Evolutionary conservation across 1,139 yeast species (phyloP).

Genomic region (Zygosaccharomyces sapae): DNA sequence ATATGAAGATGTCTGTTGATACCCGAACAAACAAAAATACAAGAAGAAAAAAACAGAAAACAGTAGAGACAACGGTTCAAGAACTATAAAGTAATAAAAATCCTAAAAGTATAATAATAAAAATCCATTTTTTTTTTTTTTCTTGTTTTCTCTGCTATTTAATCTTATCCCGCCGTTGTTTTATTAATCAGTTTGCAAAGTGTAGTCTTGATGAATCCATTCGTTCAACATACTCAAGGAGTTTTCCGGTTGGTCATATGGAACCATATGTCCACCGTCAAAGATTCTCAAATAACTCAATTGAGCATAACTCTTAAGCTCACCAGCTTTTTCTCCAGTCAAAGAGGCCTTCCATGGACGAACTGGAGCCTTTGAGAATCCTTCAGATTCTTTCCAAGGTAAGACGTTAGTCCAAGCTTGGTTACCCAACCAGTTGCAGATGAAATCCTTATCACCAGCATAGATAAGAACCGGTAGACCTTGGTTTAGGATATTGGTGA

Average conservation of each 20-base stretch:
- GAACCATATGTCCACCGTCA: slow-evolving; percentile 76
- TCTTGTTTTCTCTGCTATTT: too few relatives aligned
- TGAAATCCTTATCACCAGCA: slow-evolving; percentile 84
- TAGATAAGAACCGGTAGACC: slow-evolving; percentile 68
- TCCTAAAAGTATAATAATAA: too few relatives aligned
- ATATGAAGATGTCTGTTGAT: background rate
- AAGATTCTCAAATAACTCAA: slow-evolving; percentile 60
- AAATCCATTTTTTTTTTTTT: too few relatives aligned
- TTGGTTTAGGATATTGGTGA: slow-evolving; percentile 51
- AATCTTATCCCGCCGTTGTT: too few relatives aligned
- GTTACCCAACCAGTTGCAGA: slow-evolving; percentile 85
- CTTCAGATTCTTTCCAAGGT: slow-evolving; percentile 60
- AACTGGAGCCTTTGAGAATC: slow-evolving; percentile 45
- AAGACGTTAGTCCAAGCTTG: slow-evolving; percentile 71
- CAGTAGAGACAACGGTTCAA: background rate
- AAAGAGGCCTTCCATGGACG: slow-evolving; percentile 37
- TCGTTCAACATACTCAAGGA: slow-evolving; percentile 73
- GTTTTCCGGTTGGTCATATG: slow-evolving; percentile 73
- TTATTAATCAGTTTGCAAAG: slow-evolving; percentile 13
- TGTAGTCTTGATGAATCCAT: slow-evolving; percentile 60
- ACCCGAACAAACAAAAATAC: background rate
- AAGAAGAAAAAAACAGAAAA: background rate
- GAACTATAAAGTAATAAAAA: background rate
- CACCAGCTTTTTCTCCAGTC: slow-evolving; percentile 52
- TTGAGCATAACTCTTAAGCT: slow-evolving; percentile 50